Base-by-base conservation (phyloP, 2,329 filamentous ascomycete genomes). In the Aureobasidium sp. region DNA sequence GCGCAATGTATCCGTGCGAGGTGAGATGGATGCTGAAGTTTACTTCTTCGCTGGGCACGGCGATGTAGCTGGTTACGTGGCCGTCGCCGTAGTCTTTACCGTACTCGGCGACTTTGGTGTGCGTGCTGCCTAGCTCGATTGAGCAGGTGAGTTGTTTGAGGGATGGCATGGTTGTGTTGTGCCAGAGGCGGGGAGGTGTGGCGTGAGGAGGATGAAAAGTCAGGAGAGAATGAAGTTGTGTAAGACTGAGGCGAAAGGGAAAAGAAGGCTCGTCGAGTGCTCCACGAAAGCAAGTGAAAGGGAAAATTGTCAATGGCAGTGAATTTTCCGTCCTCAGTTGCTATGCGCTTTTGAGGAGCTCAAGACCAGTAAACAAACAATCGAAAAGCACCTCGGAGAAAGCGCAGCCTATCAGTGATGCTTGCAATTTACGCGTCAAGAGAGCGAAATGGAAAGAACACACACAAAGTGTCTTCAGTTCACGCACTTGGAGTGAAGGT, bases 91-190 rank as follows among this genome's bases (percentile, higher is more conserved):
- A 84, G 17, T 67, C 68, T 15, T 78, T 78, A 37, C 73, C 75
- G 65, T 80, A 79, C 70, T 84, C 82, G 57, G 74, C 75, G 42
- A 84, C 73, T 9, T 73, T 70, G 15, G 71, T 68, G 42, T 75
- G 72, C n/a, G 73, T 72, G n/a, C 72, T 68, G 8, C 75, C 72
- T 56, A 81, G 76, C 73, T 82, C 78, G 45, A 84, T 75, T 41
- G 74, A 75, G 74, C 82, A 84, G 22, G 68, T 75, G 36, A 84
- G 72, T 36, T 82, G 76, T 67, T 80, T 82, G 63, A 83, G 77
- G 5, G 73, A 76, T 8, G 82, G 82, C 82, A 84, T 84, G 37
- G 49, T 72, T 62, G 52, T n/a, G 34, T n/a, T 34, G 42, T 31
- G 37, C 31, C 31, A 29, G 42, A n/a, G 42, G 34, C 20, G 4